Evolutionary conservation across 176 grass and related monocot species (phyloP), one percentile per base, ranked within the genome.

Genomic region (Raddia guianensis): DNA sequence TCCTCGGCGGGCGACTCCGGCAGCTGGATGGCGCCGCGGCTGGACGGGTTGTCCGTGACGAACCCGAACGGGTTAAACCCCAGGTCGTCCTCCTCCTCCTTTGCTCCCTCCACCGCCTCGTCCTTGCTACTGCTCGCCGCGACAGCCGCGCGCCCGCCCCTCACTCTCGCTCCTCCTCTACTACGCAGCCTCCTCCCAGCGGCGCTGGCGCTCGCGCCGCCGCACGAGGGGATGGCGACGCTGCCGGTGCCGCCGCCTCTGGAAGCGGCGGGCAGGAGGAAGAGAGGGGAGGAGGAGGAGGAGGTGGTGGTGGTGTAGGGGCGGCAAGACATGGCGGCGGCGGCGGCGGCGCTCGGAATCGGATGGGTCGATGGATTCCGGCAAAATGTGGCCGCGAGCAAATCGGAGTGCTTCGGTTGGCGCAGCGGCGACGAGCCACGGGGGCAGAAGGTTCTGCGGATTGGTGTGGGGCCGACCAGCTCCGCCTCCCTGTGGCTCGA

Each of bases 1-100:
- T 94, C 92, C 77, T 98, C 80, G 16, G 95, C 90, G 20, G 95
- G 95, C 4, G 90, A 91, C 61, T 82, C 80, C 0, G 89, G 95
- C 15, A 98, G 86, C 86, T 94, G 92, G 82, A 98, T 94, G 9
- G 95, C 92, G 77, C 74, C 75, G 47, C 86, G 85, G 80, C 92
- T 98, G 10, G 94, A 94, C 5, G 89, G 94, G 72, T 94, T 97
- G 72, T 97, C 91, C 21, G 95, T 92, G 10, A 94, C 95, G 74
- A 98, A 98, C 4, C 95, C 95, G 57, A 98, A 98, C 4, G 95
- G 95, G 14, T 92, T 98, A 80, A 98, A 98, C 62, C 60, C 76
- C 18, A 80, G 78, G 0, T 68, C 50, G 3, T 84, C 87, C 14
- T 68, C 82, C 33, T 78, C 76, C 33, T 78, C 76, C 0, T 73